Evolutionary conservation across 176 grass and related monocot genomes (phyloP).

Genomic region (Miscanthus lutarioriparius): DNA sequence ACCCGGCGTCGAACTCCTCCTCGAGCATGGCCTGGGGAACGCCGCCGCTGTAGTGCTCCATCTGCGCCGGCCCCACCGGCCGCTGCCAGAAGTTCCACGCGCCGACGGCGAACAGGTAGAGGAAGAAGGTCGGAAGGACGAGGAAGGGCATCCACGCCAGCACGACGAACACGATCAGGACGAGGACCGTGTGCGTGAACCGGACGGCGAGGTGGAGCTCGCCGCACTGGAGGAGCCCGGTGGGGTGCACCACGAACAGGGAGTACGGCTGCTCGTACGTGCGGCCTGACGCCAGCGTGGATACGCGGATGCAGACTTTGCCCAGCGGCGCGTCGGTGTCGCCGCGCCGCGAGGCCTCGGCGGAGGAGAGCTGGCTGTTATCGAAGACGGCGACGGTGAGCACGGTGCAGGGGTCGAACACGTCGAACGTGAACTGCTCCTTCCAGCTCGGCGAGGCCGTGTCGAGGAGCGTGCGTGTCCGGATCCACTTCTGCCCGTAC

Average conservation of each 20-base stretch:
- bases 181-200: constrained; percentile 25
- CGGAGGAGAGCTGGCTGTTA: constrained; percentile 24
- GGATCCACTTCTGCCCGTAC: constrained; percentile 80
- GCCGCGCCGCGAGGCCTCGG: background rate
- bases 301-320: constrained; percentile 43
- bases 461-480: constrained; percentile 37
- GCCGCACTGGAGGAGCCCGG: constrained; percentile 20
- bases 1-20: constrained; percentile 36
- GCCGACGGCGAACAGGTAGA: constrained; percentile 35
- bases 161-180: background rate
- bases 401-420: constrained; percentile 49
- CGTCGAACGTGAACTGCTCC: constrained; percentile 52
- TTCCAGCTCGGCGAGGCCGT: constrained; percentile 29
- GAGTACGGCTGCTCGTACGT: constrained; percentile 22
- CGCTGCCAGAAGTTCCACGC: constrained; percentile 26
- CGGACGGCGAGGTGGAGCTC: constrained; percentile 50
- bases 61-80: background rate
- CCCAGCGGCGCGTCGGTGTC: background rate
- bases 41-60: background rate
- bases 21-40: background rate
- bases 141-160: background rate
- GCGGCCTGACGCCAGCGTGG: constrained; percentile 22
- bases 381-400: constrained; percentile 54
- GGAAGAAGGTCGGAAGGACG: constrained; percentile 32
- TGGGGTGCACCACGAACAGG: background rate